Base-by-base conservation (phyloP, 2,329 filamentous ascomycete species). In the Xylariaceae sp. region DNA sequence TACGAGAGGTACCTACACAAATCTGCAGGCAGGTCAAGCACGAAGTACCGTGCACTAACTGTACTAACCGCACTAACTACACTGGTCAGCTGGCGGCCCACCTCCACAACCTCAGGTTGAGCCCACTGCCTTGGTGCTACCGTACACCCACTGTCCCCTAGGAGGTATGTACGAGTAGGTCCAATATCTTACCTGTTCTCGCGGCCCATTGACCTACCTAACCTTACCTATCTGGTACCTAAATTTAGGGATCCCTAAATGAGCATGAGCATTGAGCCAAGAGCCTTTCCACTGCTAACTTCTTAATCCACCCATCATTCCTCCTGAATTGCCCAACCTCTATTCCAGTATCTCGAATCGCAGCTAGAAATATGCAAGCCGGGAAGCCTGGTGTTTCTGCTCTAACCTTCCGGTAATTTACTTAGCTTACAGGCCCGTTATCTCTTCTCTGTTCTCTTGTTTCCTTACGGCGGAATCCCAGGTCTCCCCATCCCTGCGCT, bases 241-340 rank as follows among this genome's bases (percentile, higher is more conserved):
- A 45, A 45, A 45, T 45, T 45, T 45, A 45, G 42, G 42, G 42
- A 45, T 45, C 37, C 8, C 37, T 13, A 42, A 42, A 42, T 47
- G 44, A 49, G 47, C 47, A 18, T 49, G 47, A 49, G 15, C 47
- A 49, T 18, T n/a, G 15, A 47, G 44, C 44, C 6, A 7, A n/a
- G 44, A 47, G 44, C 15, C 15, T 8, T 42, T 15, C 45, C n/a
- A 23, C 50, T 51, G 50, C 51, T 51, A 57, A 61, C 58, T 45
- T 34, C n/a, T 52, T n/a, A 54, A 51, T 51, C 49, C 30, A 35
- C 49, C 47, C 34, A 42, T 51, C 34, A 42, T 51, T 48, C 45
- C 53, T 62, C 53, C 56, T 35, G 54, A 58, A 62, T 54, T 57
- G 55, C 55, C 59, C 57, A 57, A 57, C 57, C 57, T 58, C 58